Evolutionary conservation across 129 eudicot species (phyloP).

Genomic region (Pseudognaphalium luteoalbum): DNA sequence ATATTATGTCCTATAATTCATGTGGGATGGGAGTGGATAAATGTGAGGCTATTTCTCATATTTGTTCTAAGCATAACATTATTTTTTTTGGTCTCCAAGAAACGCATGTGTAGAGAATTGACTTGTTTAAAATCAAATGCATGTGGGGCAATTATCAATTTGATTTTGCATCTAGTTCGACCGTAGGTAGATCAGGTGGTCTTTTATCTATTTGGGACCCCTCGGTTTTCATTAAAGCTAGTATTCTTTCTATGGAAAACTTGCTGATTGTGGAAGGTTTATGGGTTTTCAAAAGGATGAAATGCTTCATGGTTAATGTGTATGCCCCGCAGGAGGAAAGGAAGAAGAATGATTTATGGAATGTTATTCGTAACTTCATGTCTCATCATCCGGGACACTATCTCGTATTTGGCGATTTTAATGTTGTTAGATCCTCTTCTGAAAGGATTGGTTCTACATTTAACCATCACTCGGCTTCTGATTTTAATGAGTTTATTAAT

Average conservation of each 20-base stretch:
- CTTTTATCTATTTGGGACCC: background rate
- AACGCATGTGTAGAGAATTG: background rate
- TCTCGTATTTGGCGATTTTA: background rate
- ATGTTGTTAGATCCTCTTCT: background rate
- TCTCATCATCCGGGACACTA: background rate
- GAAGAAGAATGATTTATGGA: background rate
- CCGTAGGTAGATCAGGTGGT: background rate
- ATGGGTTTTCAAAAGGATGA: background rate
- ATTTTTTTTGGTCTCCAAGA: background rate
- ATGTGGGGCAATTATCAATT: background rate
- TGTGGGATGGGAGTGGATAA: no score
- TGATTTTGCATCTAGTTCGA: background rate
- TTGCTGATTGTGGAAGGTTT: background rate
- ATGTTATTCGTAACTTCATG: background rate
- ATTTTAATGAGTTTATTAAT: background rate
- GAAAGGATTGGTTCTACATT: background rate
- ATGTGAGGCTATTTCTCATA: background rate
- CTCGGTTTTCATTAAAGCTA: background rate
- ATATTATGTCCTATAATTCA: no score
- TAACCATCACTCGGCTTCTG: background rate
- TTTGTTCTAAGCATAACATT: background rate
- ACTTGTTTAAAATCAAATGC: background rate
- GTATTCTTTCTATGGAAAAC: background rate
- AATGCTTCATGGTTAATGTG: background rate
- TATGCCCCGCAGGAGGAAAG: background rate